Evolutionary conservation across 1,284 basidiomycete genomes (phyloP), one percentile per base, ranked within the genome.

Genomic region (Vanrija sp.): DNA sequence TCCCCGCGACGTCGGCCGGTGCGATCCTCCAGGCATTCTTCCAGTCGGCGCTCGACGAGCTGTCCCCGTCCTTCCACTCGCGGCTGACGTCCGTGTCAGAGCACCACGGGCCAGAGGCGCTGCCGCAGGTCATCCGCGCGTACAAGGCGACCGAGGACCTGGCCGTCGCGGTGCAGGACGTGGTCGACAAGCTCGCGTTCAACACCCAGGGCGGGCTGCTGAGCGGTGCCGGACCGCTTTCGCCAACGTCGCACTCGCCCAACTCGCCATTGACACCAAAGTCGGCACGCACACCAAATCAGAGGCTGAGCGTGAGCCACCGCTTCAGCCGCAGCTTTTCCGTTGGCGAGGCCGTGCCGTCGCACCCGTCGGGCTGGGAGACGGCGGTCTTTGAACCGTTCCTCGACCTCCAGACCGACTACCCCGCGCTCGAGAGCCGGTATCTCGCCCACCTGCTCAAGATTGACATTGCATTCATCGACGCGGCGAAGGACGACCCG

Each of bases 321-420:
- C 61, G 67, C 9, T 69, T 72, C 59, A 72, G 58, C 9, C 45
- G 59, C 36, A 57, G 62, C 20, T 47, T 61, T 31, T 53, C 61
- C 12, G 38, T 56, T 9, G 46, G 47, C 15, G 60, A 61, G 25
- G 36, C 39, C n/a, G 25, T 51, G 6, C 51, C 47, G 5, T 37
- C 52, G 3, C 38, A 51, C 6, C 64, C 58, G 10, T 56, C 61
- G 3, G 56, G 56, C 16, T 96, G 93, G 93, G 90, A 95, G 66
- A 85, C 86, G 50, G 84, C 87, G 38, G 79, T 96, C 9, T 94
- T 92, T 72, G 90, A 93, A 68, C 89, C 93, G 0, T 96, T 95
- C 78, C 78, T 93, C 18, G 88, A 93, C 66, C 86, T 87, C 58
- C 93, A 96, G 67, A 79, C 83, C 16, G 86, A 91, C 51, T 96